Conservation (phyloP, 2,329 filamentous ascomycete species). For the Eurotiales sp. region DNA sequence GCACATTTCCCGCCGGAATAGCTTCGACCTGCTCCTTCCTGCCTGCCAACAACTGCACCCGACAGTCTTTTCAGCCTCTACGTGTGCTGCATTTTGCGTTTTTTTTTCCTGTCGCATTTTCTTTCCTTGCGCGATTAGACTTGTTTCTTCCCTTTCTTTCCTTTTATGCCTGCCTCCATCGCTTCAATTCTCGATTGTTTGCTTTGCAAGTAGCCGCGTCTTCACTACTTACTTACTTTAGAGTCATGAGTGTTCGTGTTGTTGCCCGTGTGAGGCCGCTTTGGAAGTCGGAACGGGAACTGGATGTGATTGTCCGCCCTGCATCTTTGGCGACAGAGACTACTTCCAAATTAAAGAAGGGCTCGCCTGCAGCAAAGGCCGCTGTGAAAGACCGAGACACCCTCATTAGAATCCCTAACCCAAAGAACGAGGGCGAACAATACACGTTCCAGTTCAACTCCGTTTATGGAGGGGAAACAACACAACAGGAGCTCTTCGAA, state of each 20-base stretch:
- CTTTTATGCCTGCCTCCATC: not conserved
- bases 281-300: constrained; percentile 77
- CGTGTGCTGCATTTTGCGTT: not conserved
- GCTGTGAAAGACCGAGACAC: constrained; percentile 53
- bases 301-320: constrained; percentile 79
- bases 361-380: constrained; percentile 21
- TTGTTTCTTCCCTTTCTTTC: not conserved
- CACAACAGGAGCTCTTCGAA: constrained; percentile 85
- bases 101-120: constrained; percentile 4
- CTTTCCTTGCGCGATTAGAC: constrained; percentile 5
- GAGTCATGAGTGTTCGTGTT: constrained; percentile 63
- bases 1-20: not conserved
- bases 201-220: not conserved
- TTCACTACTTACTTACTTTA: not conserved
- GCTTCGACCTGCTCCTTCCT: not conserved
- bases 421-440: constrained; percentile 85
- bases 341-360: constrained; percentile 25
- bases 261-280: constrained; percentile 88
- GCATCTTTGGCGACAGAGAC: constrained; percentile 30
- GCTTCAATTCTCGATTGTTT: not conserved
- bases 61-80: not conserved
- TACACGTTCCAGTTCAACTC: constrained; percentile 94
- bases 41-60: not conserved
- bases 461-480: constrained; percentile 76
- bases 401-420: constrained; percentile 84